Base-by-base conservation (phyloP, 352 stramenopile species). In the Phytophthora hibernalis region DNA sequence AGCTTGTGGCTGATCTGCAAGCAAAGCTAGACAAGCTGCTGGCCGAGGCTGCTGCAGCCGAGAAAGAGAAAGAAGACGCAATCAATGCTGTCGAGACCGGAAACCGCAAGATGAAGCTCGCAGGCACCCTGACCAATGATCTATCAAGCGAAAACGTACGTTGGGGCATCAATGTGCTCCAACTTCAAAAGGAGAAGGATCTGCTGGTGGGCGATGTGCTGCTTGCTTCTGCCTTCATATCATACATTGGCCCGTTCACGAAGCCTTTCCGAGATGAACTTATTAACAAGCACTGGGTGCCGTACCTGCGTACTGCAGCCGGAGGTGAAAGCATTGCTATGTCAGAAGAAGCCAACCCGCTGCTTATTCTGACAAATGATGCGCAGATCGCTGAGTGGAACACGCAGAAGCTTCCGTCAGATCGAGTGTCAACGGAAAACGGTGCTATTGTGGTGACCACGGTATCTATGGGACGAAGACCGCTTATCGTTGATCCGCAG, bases 121-220 rank as follows among this genome's bases (percentile, higher is more conserved):
- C 96, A 3, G 91, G 97, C 2, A 97, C 96, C 38, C 76, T 99
- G 5, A 99, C 95, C 1, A 97, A 93, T 52, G 96, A 98, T 57
- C 70, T 99, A 11, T 97, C 92, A 3, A 98, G 91, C 9, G 96
- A 99, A 76, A 99, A 99, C 65, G 93, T 97, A 16, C 90, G 92
- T 31, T 99, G 96, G 96, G 92, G 85, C 12, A 92, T 97, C 67
- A 98, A 98, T 70, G 93, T 99, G 8, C 70, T 97, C 43, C 84
- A 95, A 49, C 85, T 98, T 21, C 87, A 97, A 55, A 86, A 89
- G 33, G 89, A 98, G 42, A 97, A 97, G 50, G 86, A 97, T 44
- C 54, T 98, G 15, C 68, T 99, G 10, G 96, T 97, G 0, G 96
- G 96, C 20, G 96, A 99, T 67, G 93, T 98, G 49, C 77, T 98